Base-by-base conservation (phyloP, 148 eudicot genomes). In the Vaccinium vitisidaea region DNA sequence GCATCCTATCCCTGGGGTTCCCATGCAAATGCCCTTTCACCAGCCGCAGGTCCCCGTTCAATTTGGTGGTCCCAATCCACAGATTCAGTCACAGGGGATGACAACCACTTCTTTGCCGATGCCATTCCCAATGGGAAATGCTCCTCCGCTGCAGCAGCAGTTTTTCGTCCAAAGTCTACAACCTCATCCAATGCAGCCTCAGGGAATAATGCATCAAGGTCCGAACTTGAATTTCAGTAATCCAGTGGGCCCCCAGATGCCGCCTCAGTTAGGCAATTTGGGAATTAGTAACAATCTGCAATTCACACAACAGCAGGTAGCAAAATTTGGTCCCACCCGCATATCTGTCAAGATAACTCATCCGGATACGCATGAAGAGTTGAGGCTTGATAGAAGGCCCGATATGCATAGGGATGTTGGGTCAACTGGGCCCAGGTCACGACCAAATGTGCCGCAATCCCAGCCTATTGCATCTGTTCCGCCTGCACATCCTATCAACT, bases 301-400 rank as follows among this genome's bases (percentile, higher is more conserved):
- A 59, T 90, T 90, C 61, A 79, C 90, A 78, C 95, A 89, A 78
- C 98, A 89, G 75, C 91, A 88, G 86, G 77, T 90, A 43, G 92
- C 86, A 59, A 91, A 87, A 50, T 85, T 85, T 79, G 85, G 84
- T 11, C 83, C 84, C 81, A 27, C 83, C 43, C 94, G 98, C 43
- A 95, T 88, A 91, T 53, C 92, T 50, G 95, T 95, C 69, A 95
- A 90, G 91, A 95, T 95, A 73, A 95, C 98, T 86, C 93, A 93
- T 80, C 98, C 98, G n/a, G 93, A 92, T 1, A 95, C 98, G 18
- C 97, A 89, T 77, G 95, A 95, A 85, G 98, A 93, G 84, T 79
- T 95, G 87, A 92, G 89, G 84, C 90, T 93, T 53, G 95, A 91
- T 80, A 88, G 85, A 55, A 91, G 84, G 88, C 46, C 78, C 10